Evolutionary conservation across 2,329 filamentous ascomycete species (phyloP), one percentile per base, ranked within the genome.

Genomic region (Cercospora sp.): DNA sequence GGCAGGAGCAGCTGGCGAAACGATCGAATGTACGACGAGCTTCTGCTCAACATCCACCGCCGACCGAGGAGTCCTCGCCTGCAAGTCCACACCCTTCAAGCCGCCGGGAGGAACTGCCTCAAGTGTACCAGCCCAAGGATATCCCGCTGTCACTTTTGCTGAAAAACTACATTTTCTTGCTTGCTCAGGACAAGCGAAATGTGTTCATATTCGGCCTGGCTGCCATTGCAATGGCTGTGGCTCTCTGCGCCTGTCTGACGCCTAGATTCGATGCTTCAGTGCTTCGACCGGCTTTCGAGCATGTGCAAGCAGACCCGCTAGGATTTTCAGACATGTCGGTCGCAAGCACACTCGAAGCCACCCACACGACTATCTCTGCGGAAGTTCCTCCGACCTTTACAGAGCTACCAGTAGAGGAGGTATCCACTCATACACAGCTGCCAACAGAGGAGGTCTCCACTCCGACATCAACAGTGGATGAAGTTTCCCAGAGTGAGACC

Each of bases 171-270:
- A 66, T 87, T 18, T 78, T 82, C 26, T 77, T 87, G 1, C 77
- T 87, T 21, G 79, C 84, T 2, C 81, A 81, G 55, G 87, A 89
- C 71, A 80, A 80, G 57, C 81, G 84, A 43, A 89, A 88, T 72
- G 77, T 87, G 10, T 78, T 81, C 18, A 83, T 88, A 37, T 76
- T 81, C 8, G 67, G 84, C 4, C 77, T 88, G 3, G 80, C 68
- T 2, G 53, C 70, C 2, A 34, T 73, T 5, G 65, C 69, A 3
- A 34, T 71, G 6, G 69, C 68, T 62, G n/a, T 72, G 28, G 63
- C 70, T 51, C 43, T 73, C 13, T 61, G 61, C 24, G 65, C 66
- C 6, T 71, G 65, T 12, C 18, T 71, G 13, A 30, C 63, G 9
- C 53, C 70, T 9, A 65, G 37, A 43, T 13, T 30, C 28, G 24